phyloP scores from a whole-genome alignment of 2,329 filamentous ascomycete genomes.

The Pochonia chlamydosporia region DNA sequence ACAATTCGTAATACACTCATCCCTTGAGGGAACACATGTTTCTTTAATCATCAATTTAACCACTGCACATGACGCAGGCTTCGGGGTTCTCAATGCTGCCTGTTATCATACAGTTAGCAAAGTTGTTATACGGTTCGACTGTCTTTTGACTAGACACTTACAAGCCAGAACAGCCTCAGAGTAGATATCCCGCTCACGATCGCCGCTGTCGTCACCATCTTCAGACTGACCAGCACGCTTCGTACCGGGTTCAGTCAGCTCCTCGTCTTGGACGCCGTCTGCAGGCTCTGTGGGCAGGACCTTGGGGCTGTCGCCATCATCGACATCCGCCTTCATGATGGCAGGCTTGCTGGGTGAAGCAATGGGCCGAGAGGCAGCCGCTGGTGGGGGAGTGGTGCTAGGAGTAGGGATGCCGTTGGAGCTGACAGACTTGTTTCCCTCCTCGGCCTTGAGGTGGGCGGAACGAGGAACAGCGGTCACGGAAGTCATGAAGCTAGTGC shows the following conservation, averaged over 20 bases:
- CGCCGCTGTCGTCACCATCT: conserved; percentile 65
- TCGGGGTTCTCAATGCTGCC: conserved; percentile 97
- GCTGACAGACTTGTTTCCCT: conserved; percentile 29
- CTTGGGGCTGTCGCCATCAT: conserved; percentile 75
- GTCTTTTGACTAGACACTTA: conserved; percentile 36
- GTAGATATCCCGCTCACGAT: conserved; percentile 88
- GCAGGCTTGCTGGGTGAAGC: conserved; percentile 56
- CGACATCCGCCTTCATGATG: conserved; percentile 69
- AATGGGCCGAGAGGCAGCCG: conserved; percentile 33
- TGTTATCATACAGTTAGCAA: conserved; percentile 23
- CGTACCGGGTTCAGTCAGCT: conserved; percentile 53
- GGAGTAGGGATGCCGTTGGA: conserved; percentile 64
- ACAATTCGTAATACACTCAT: conserved; percentile 21
- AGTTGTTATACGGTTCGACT: neutral
- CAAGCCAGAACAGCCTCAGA: conserved; percentile 87
- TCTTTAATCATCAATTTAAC: conserved; percentile 45
- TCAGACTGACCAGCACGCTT: conserved; percentile 57
- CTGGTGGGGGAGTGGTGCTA: conserved; percentile 58
- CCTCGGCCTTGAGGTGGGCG: conserved; percentile 56
- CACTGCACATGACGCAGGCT: conserved; percentile 94
- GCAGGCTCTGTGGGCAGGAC: conserved; percentile 67
- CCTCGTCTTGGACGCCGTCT: conserved; percentile 56
- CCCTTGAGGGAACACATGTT: neutral
- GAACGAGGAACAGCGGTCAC: conserved; percentile 60
- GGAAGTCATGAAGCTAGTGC: conserved; percentile 49